A percentile compares a stretch with the other conserved stretches of the same genome.
These are phyloP conservation scores for Lactifluus volemus DNA, from an alignment of 768 basidiomycete species.

Conservation along the genomic window DNA sequence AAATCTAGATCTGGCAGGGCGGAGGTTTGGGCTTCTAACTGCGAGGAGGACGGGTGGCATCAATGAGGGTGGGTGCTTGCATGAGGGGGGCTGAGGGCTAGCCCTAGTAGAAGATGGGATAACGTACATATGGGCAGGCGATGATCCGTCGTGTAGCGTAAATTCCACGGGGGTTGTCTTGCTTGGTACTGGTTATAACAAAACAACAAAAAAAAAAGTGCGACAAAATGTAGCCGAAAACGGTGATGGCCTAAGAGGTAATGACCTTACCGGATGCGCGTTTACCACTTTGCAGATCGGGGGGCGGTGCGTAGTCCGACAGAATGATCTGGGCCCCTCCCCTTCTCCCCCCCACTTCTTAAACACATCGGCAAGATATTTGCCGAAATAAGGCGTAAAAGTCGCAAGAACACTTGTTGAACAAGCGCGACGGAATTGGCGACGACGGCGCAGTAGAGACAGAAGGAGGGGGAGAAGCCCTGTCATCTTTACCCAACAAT, in stretches of 20 bases:
- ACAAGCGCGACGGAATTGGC: no score
- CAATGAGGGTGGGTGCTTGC: background rate
- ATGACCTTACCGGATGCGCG: background rate
- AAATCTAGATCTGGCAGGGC: slow-evolving; percentile 9
- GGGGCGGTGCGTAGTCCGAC: background rate
- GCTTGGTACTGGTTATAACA: background rate
- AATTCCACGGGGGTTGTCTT: background rate
- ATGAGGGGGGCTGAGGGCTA: background rate
- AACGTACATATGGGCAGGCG: background rate
- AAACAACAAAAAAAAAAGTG: background rate
- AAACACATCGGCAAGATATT: background rate
- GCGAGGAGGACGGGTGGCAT: background rate
- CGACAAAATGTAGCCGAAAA: background rate
- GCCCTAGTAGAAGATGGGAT: background rate
- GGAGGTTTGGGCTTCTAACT: background rate
- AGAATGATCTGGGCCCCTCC: background rate
- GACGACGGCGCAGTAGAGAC: no score
- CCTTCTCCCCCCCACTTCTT: no score
- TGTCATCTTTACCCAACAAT: no score
- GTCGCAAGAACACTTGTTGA: no score
- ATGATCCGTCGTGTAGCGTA: background rate
- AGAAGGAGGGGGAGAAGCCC: no score
- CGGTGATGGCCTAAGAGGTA: slow-evolving; percentile 6
- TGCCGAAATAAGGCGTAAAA: background rate
- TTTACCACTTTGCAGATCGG: background rate